Evolutionary conservation across 2,329 filamentous ascomycete genomes (phyloP), one percentile per base, ranked within the genome.

Genomic region (Blumeriella jaapii): DNA sequence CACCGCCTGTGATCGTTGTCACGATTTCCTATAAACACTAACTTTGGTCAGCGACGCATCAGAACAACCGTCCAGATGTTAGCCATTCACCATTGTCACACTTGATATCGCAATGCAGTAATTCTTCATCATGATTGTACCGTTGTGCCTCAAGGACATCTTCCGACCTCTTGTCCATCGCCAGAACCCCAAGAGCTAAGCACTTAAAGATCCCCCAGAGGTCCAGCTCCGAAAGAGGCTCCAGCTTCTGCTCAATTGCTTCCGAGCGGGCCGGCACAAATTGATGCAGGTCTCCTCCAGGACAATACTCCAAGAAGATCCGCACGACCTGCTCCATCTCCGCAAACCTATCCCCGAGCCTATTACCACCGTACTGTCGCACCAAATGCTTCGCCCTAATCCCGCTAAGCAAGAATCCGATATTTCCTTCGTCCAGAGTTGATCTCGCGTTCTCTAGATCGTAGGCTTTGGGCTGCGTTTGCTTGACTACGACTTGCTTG

Each of bases 271-370:
- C n/a, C 1, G 18, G 19, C 8, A 43, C 10, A 20, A 43, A 32
- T 14, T 27, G 4, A 26, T 34, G 26, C 20, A 43, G 11, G 23
- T 32, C 31, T 2, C 40, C 37, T 18, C 40, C 40, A 12, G 30
- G 34, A 26, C 40, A 43, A 24, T 28, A 43, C 31, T 43, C 40
- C 11, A 43, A 15, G 17, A 40, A 29, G 29, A 40, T 32, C 23
- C 22, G 24, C 2, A 43, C 30, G 5, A 39, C 37, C 3, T 25
- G n/a, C 4, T 29, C 23, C 9, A 23, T 14, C 8, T 31, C 11
- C 12, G n/a, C 18, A 12, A 24, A 17, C 10, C 13, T 22, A 13
- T 23, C 28, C 3, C 14, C 28, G 3, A 29, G 15, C 9, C 15
- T 14, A 18, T 29, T 29, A 3, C 14, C 28, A 7, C 15, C 28